Conservation (phyloP, 2,329 filamentous ascomycete genomes). For the Calonectria henricotiae region DNA sequence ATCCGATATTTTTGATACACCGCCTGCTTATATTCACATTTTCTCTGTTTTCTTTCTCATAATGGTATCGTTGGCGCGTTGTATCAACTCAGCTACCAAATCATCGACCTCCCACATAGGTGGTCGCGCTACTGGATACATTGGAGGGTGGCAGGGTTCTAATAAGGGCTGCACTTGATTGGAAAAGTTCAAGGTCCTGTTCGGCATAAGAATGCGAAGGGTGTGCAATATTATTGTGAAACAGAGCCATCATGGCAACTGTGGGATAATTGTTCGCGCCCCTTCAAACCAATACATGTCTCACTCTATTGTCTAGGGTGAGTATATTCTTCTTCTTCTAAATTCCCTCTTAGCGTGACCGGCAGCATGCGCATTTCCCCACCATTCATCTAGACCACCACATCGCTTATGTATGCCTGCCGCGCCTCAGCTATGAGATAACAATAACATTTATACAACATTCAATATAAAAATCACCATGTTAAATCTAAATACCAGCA, state of each 20-base stretch:
- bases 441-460: too few relatives aligned
- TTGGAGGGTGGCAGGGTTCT: not conserved
- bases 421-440: too few relatives aligned
- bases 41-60: not conserved
- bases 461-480: too few relatives aligned
- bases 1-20: too few relatives aligned
- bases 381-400: too few relatives aligned
- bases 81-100: conserved; percentile 4
- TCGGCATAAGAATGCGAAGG: not conserved
- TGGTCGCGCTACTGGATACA: not conserved
- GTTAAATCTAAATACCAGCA: too few relatives aligned
- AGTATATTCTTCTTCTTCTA: too few relatives aligned
- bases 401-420: too few relatives aligned
- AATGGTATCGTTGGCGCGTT: not conserved
- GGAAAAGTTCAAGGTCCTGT: conserved; percentile 10
- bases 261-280: not conserved
- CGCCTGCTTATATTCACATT: too few relatives aligned
- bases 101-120: not conserved
- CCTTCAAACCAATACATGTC: not conserved
- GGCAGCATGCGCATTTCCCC: too few relatives aligned
- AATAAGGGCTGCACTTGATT: not conserved
- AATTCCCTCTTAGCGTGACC: too few relatives aligned
- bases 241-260: conserved; percentile 22
- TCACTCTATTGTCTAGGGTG: too few relatives aligned
- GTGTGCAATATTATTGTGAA: conserved; percentile 10